Conservation (phyloP, 169 alveolate genomes). For the Perkinsus marinus region DNA sequence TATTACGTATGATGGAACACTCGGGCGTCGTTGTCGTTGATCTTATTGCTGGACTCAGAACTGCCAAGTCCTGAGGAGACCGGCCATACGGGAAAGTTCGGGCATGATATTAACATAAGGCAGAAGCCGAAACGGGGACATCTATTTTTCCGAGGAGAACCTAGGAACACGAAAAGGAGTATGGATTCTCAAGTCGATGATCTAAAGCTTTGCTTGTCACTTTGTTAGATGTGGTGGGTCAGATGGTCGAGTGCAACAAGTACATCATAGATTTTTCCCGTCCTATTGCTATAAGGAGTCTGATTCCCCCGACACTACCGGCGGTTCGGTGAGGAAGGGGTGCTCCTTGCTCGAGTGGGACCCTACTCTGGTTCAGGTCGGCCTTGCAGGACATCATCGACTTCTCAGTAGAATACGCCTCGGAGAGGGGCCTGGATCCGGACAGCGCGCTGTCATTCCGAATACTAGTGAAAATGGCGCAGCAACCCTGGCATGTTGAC, state of each 20-base stretch:
- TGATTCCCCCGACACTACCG: not conserved
- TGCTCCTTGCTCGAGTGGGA: not conserved
- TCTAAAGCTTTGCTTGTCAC: not conserved
- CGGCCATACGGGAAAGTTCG: not conserved
- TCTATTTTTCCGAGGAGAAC: not conserved
- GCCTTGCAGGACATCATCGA: not conserved
- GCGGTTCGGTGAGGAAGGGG: not conserved
- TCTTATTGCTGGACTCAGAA: not conserved
- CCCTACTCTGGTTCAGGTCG: not conserved
- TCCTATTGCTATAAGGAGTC: not conserved
- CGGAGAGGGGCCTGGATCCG: not conserved
- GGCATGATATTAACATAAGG: not conserved
- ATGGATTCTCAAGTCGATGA: not conserved
- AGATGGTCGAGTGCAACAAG: not conserved
- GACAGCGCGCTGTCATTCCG: not conserved
- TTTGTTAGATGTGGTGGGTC: not conserved
- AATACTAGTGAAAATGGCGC: not conserved
- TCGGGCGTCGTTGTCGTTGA: not conserved
- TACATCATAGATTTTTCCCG: not conserved
- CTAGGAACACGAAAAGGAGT: not conserved
- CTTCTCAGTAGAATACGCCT: not conserved
- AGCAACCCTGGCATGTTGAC: not conserved
- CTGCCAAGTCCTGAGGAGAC: not conserved
- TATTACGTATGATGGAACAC: not conserved
- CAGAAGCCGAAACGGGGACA: not conserved